Evolutionary conservation across 331 rosid genomes (phyloP).

Genomic region (Rosa hybrid): DNA sequence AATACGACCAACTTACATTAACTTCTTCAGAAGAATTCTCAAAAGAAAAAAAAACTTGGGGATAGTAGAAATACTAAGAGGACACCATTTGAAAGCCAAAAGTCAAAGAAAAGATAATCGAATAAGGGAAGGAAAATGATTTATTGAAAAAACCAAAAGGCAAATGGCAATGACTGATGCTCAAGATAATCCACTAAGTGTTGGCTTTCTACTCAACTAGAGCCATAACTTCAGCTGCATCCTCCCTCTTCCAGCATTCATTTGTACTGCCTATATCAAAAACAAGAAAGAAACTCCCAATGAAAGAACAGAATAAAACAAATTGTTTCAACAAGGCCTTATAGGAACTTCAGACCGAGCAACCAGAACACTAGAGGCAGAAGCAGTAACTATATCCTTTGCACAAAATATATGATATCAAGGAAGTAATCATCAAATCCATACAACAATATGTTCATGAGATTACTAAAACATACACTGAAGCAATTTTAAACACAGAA

Average conservation of each 20-base stretch:
- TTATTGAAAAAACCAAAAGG: background rate
- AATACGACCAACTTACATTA: constrained; percentile 49
- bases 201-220: constrained; percentile 50
- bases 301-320: background rate
- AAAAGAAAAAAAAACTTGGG: background rate
- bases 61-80: background rate
- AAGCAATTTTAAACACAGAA: too few relatives aligned
- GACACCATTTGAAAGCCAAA: background rate
- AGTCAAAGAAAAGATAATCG: background rate
- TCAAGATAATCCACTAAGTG: constrained; percentile 17
- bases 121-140: constrained; percentile 6
- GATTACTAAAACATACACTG: background rate
- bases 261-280: constrained; percentile 83
- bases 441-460: background rate
- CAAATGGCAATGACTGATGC: background rate
- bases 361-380: background rate
- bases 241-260: constrained; percentile 93
- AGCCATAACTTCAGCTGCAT: constrained; percentile 88
- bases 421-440: background rate
- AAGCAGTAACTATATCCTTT: background rate
- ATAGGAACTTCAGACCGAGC: background rate
- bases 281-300: constrained; percentile 19
- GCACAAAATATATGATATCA: background rate
- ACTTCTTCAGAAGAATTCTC: too few relatives aligned
- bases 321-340: background rate